A percentile compares a stretch with the other conserved stretches of the same genome.
Evolutionary conservation across 371 early-diverging fungal species (phyloP).

Genomic region (Mucor sp.): DNA sequence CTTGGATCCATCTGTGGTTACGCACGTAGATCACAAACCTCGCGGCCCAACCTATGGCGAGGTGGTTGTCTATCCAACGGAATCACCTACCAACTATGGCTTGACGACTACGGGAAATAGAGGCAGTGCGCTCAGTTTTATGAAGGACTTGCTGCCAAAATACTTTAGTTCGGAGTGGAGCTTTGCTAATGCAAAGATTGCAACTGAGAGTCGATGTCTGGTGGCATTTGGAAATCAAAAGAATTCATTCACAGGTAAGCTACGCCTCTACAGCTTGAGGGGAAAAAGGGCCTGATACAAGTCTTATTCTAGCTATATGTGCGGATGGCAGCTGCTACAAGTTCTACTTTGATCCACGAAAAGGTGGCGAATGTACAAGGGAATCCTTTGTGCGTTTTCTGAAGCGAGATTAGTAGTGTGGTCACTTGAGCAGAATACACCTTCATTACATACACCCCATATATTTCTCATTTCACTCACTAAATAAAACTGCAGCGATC

Average conservation of each 20-base stretch:
- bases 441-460: not conserved
- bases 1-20: conserved; percentile 62
- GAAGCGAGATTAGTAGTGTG: conserved; percentile 20
- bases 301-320: conserved; percentile 62
- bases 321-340: conserved; percentile 87
- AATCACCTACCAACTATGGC: conserved; percentile 36
- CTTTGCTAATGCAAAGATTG: conserved; percentile 86
- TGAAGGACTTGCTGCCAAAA: conserved; percentile 90
- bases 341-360: conserved; percentile 78
- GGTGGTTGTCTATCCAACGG: conserved; percentile 33
- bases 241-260: conserved; percentile 72
- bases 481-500: not conserved
- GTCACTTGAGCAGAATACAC: not conserved
- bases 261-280: not conserved
- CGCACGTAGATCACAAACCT: conserved; percentile 41
- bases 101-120: conserved; percentile 48
- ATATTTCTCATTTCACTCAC: no score
- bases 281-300: not conserved
- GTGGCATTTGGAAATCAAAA: conserved; percentile 79
- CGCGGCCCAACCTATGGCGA: conserved; percentile 65
- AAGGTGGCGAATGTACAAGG: conserved; percentile 78
- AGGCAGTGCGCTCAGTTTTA: conserved; percentile 72
- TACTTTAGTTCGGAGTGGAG: conserved; percentile 95
- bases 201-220: conserved; percentile 77
- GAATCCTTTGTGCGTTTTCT: conserved; percentile 69